Conservation (phyloP, 805 yeast genomes). For the Wickerhamomyces tratensis region DNA sequence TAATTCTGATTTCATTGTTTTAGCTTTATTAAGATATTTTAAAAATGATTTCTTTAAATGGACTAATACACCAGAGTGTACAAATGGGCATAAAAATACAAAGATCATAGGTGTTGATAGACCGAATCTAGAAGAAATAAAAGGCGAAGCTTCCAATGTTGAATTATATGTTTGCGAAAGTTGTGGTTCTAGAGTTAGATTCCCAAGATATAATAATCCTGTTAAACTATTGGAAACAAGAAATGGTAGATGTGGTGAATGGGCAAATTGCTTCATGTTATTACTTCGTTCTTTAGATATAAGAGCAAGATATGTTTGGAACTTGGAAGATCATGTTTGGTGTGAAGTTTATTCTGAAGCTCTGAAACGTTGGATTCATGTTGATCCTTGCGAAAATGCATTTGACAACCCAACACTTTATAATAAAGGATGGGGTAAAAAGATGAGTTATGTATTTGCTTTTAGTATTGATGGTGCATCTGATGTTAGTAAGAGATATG, state of each 20-base stretch:
- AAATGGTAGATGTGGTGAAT: conserved; percentile 88
- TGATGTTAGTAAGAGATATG: conserved; percentile 67
- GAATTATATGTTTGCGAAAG: conserved; percentile 56
- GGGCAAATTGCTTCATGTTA: conserved; percentile 79
- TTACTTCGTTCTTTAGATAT: conserved; percentile 59
- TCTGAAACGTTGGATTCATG: conserved; percentile 71
- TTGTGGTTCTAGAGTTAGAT: conserved; percentile 42
- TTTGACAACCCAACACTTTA: conserved; percentile 76
- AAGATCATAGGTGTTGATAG: conserved; percentile 26
- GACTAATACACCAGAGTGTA: conserved; percentile 66
- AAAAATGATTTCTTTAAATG: conserved; percentile 74
- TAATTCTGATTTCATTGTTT: conserved; percentile 48
- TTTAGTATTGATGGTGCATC: conserved; percentile 47
- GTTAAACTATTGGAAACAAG: conserved; percentile 48
- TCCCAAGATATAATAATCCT: conserved; percentile 73
- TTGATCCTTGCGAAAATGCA: conserved; percentile 82
- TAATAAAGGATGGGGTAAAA: conserved; percentile 84
- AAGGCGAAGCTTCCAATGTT: conserved; percentile 42
- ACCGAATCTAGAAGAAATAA: conserved; percentile 36
- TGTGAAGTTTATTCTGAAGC: conserved; percentile 69
- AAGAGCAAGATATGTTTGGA: conserved; percentile 71
- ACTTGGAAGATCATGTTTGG: conserved; percentile 94
- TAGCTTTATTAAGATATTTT: conserved; percentile 56
- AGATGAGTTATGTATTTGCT: conserved; percentile 83
- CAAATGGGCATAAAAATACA: conserved; percentile 34